Percentiles rank a stretch among this genome's conserved stretches.
Evolutionary conservation across 1,284 basidiomycete species (phyloP).

Genomic region (Leccinum glutinopallens): DNA sequence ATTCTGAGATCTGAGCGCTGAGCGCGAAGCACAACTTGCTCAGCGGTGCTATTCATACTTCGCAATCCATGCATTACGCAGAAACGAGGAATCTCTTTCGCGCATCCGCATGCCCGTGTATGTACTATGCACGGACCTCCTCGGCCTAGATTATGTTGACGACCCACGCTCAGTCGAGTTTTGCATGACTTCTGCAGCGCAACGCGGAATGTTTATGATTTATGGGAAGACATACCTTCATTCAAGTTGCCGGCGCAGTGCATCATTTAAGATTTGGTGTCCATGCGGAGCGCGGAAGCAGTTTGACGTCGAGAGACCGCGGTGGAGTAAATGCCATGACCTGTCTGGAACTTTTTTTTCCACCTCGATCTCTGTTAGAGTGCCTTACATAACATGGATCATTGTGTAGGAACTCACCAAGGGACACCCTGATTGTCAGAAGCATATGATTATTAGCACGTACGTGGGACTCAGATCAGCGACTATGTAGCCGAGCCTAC

Average conservation of each 20-base stretch:
- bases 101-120: not conserved
- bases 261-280: not conserved
- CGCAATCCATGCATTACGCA: not conserved
- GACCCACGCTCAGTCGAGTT: conserved; percentile 1
- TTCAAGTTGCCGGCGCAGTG: not conserved
- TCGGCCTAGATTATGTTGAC: not conserved
- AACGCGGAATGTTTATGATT: not conserved
- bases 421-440: not conserved
- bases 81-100: not conserved
- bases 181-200: not conserved
- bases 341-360: not conserved
- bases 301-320: not conserved
- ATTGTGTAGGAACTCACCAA: not conserved
- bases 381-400: not conserved
- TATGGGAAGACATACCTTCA: conserved; percentile 8
- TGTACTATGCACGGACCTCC: not conserved
- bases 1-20: not conserved
- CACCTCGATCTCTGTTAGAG: not conserved
- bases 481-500: not conserved
- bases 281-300: not conserved
- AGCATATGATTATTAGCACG: not conserved
- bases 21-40: not conserved
- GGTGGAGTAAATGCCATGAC: not conserved
- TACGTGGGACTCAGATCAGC: not conserved
- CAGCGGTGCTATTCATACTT: not conserved